Conservation (phyloP, 306 rosid genomes). For the Parietaria judaica region DNA sequence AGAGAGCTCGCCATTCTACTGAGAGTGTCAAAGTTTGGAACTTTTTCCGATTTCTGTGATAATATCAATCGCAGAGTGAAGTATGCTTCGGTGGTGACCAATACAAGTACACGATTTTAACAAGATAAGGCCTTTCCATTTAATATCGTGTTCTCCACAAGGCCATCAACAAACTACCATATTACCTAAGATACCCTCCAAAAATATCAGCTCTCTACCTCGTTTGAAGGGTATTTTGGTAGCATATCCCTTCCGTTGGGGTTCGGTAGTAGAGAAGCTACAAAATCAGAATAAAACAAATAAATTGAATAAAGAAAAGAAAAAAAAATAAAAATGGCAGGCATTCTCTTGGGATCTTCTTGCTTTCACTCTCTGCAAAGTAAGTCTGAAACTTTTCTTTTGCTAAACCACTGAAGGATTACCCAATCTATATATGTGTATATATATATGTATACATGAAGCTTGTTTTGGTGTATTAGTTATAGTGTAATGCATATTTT, state of each 20-base stretch:
- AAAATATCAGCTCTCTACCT: not conserved
- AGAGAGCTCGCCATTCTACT: conserved; percentile 54
- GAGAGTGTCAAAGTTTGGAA: not conserved
- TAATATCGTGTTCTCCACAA: not conserved
- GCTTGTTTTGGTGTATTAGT: no score
- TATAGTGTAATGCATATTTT: no score
- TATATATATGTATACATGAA: not conserved
- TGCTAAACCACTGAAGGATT: no score
- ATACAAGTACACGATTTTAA: not conserved
- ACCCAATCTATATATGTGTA: not conserved
- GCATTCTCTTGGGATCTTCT: conserved; percentile 51
- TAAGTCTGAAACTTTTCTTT: conserved; percentile 19
- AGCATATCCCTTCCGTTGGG: not conserved
- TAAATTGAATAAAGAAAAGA: conserved; percentile 4
- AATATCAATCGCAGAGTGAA: conserved; percentile 5
- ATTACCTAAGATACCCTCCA: conserved; percentile 29
- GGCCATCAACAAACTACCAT: not conserved
- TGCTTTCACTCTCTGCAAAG: conserved; percentile 43
- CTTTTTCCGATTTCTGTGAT: conserved; percentile 6
- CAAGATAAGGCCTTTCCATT: conserved; percentile 26
- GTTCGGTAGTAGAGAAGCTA: conserved; percentile 12
- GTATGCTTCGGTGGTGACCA: conserved; percentile 7
- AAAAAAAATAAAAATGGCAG: conserved; percentile 53
- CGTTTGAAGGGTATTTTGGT: conserved; percentile 27
- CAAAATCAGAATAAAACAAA: not conserved